Evolutionary conservation across 2,329 filamentous ascomycete species (phyloP), one percentile per base, ranked within the genome.

Genomic region (Dothidotthia symphoricarpi): DNA sequence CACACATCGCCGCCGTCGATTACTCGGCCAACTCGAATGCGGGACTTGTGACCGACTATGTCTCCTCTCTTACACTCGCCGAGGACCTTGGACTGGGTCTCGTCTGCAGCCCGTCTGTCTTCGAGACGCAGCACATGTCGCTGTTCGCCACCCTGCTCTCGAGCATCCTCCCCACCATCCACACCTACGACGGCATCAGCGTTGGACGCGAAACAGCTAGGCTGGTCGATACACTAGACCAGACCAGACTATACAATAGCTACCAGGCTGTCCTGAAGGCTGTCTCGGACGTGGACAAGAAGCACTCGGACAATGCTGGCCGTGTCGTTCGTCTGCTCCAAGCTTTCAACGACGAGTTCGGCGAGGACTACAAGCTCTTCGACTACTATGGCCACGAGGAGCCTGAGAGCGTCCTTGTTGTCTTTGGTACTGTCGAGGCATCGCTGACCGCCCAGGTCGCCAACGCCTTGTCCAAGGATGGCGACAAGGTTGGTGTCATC

Each of bases 81-180:
- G 93, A 97, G 67, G 93, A 97, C 53, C 78, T 97, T 11, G 91
- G 93, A 12, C 75, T 97, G 17, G 90, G 84, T 31, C 76, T 98
- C 28, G 81, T 98, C 31, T 80, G 86, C 49, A 95, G 88, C 65
- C 81, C 82, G 36, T 95, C 89, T 19, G 82, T 86, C 19, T 90
- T 94, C 54, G 93, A 98, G 73, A 78, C 86, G 32, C 93, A 98
- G 75, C 93, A 98, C 71, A 95, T 95, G 85, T 80, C 89, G 6
- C 72, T 95, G n/a, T 83, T 95, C 56, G 81, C 89, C 1, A 95
- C 88, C 3, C 71, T 95, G 16, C 73, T 95, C 45, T 85, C 89
- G 14, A 82, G 80, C 30, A 72, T 93, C 11, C 66, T 91, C 17
- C 89, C 89, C n/a, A 87, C 86, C 0, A 76, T 95, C 17, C 89